Evolutionary conservation across 352 stramenopile genomes (phyloP), one percentile per base, ranked within the genome.

Genomic region (Peronospora destructor): DNA sequence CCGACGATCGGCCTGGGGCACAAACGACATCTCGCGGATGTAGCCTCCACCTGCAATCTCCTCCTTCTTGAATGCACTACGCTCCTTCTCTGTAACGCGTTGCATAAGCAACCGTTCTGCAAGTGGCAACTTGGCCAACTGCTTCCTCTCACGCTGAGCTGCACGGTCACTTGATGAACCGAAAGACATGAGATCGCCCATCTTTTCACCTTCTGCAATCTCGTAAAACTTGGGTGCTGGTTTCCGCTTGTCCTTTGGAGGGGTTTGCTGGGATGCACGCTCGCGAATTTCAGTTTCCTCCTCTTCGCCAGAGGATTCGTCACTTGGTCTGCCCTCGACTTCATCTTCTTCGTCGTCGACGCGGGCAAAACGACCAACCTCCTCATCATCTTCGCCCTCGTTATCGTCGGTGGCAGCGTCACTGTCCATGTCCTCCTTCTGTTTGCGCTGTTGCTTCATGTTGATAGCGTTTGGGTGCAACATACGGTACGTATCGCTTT

Each of bases 401-500:
- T 87, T 73, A 14, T 84, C 78, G n/a, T 77, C 77, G 16, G 56
- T 87, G 42, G 40, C 79, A 35, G 71, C 82, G 55, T 94, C 90
- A 54, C 87, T 97, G 64, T 97, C 92, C 73, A 97, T 94, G 56
- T 97, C 90, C 40, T 95, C 83, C 25, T 61, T 34, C 48, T 89
- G 83, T 50, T 85, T 84, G 32, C 81, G 66, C 44, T 90, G 81
- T 45, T 80, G 74, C 36, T 74, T 80, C 10, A 62, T 66, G 35
- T 84, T 84, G 12, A 73, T 69, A 40, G 88, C 88, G 64, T 89
- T 98, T 34, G 96, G 95, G 64, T 99, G 96, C 26, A 96, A 73
- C 64, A 97, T 73, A 46, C 88, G 88, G 71, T 98, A 99, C 63
- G 97, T 89, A 26, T 98, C 89, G 50, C 87, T 94, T 34, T 98